Base-by-base conservation (phyloP, 345 rosid genomes). In the Sonneratia alba region DNA sequence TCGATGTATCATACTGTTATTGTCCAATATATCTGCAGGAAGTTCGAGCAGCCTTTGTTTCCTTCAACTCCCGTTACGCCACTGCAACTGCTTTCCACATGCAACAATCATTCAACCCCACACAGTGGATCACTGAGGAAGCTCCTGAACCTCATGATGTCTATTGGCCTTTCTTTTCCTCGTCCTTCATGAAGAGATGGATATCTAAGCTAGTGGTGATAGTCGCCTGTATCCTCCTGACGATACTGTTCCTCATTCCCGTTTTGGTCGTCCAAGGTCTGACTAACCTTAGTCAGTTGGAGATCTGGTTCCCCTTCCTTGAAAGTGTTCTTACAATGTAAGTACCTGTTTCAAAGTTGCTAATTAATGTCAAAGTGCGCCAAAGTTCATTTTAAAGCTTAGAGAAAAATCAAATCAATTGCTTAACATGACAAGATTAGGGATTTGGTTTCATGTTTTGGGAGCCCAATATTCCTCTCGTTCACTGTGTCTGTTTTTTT, bases 261-360 rank as follows among this genome's bases (percentile, higher is more conserved):
- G 98, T 94, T 71, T 68, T 94, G 56, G 62, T 94, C 63, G 98
- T 91, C 74, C 98, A 94, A 90, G 97, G 97, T 78, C 98, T 94
- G 73, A 83, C 97, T 24, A 94, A 94, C 84, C 83, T 94, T 59
- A 77, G 73, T 76, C 93, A 91, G 77, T 77, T 91, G 86, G 96
- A 91, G 78, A 70, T 70, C 72, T 79, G 84, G 88, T 84, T 94
- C 80, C 98, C 98, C 24, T 88, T 88, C 82, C 77, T 94, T 81
- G 81, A 86, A 81, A 83, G 88, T 81, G 69, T 94, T 75, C 87
- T 91, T 59, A 80, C 88, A 71, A 36, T 82, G 97, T 94, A 82
- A 80, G 98, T 77, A 45, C n/a, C 61, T 66, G 74, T 73, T 49
- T 72, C 32, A 57, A 21, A n/a, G 3, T 53, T 53, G n/a, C 59